These are phyloP conservation scores for Pyrenochaeta sp. DNA, from an alignment of 2,329 filamentous ascomycete genomes.

Conservation along the genomic window DNA sequence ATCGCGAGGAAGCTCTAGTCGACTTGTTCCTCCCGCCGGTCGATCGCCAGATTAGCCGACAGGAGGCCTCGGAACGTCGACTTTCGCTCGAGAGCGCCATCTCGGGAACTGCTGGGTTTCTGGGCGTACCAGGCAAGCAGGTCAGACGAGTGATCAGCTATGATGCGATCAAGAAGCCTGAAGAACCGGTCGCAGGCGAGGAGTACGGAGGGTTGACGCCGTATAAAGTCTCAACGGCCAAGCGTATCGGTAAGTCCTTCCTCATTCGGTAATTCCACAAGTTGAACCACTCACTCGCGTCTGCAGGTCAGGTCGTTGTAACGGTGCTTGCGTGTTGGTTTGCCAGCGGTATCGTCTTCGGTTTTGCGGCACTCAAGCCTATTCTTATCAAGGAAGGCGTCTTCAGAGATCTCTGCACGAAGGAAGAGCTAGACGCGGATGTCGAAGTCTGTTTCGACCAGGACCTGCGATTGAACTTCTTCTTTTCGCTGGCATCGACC, in stretches of 20 bases:
- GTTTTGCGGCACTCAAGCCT: constrained; percentile 52
- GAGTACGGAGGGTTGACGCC: constrained; percentile 56
- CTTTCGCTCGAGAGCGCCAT: constrained; percentile 41
- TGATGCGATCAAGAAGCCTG: constrained; percentile 56
- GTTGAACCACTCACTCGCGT: constrained; percentile 12
- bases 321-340: constrained; percentile 51
- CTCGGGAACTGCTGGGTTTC: constrained; percentile 29
- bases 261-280: constrained; percentile 14
- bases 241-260: constrained; percentile 42
- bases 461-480: constrained; percentile 50
- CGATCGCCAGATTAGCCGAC: constrained; percentile 40
- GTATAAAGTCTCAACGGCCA: constrained; percentile 57
- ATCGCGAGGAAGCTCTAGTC: constrained; percentile 53
- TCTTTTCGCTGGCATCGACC: constrained; percentile 50
- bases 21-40: constrained; percentile 47
- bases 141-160: constrained; percentile 56
- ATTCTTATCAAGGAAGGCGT: constrained; percentile 51
- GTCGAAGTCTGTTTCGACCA: constrained; percentile 51
- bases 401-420: constrained; percentile 47
- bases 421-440: constrained; percentile 42
- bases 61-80: constrained; percentile 40
- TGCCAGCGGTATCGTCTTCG: constrained; percentile 52
- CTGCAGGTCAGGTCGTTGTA: constrained; percentile 44
- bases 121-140: constrained; percentile 34
- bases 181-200: constrained; percentile 45